Conservation (phyloP, 345 rosid species). For the Rubroshorea leprosula region DNA sequence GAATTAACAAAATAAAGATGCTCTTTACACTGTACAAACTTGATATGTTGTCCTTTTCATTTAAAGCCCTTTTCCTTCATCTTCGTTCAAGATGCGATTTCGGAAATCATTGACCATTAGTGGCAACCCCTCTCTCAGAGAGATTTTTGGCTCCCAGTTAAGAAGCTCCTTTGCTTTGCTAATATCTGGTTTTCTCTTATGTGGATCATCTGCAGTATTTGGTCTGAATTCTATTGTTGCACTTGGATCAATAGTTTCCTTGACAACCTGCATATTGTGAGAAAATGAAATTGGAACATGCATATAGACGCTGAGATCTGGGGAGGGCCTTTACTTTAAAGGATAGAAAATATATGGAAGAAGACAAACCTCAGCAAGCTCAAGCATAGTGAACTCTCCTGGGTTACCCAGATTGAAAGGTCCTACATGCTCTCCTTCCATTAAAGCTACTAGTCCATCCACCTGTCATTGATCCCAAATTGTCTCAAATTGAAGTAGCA, state of each 20-base stretch:
- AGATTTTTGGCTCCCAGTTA: constrained; percentile 89
- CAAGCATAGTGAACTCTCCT: constrained; percentile 98
- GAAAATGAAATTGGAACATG: not conserved
- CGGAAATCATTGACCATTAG: constrained; percentile 90
- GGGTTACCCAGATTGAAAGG: constrained; percentile 98
- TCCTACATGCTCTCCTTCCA: constrained; percentile 91
- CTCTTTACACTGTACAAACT: constrained; percentile 39
- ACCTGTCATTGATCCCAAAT: constrained; percentile 42
- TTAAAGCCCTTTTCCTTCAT: constrained; percentile 67
- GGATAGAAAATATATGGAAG: not conserved
- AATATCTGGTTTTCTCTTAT: constrained; percentile 92
- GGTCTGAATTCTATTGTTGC: constrained; percentile 84
- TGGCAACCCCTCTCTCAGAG: constrained; percentile 81
- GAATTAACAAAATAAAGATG: constrained; percentile 24
- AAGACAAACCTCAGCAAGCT: constrained; percentile 84
- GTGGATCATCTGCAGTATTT: constrained; percentile 96
- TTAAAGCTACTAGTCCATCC: constrained; percentile 81
- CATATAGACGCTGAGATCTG: not conserved
- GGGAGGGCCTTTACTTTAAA: too few relatives aligned
- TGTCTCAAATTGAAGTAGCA: not conserved
- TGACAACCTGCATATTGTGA: constrained; percentile 52
- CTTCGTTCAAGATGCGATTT: constrained; percentile 79
- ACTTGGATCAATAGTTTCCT: constrained; percentile 85
- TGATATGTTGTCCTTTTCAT: constrained; percentile 1
- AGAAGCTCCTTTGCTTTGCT: constrained; percentile 81